phyloP scores from a whole-genome alignment of 257 asterid genomes.

The Solanum sejunctum region DNA sequence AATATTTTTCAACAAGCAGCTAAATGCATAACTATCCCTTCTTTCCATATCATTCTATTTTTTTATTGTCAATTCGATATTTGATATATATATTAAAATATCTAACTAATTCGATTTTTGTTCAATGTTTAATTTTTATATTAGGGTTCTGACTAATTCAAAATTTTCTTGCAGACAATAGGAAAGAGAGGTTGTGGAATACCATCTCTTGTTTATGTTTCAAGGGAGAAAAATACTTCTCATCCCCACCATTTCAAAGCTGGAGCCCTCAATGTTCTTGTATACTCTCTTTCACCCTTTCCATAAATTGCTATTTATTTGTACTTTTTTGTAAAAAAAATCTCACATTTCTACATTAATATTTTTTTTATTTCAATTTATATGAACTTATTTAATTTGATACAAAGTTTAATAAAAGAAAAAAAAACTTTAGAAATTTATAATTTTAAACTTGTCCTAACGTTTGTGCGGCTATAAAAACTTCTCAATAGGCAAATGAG shows the following conservation, averaged over 20 bases:
- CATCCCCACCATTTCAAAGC: conserved; percentile 75
- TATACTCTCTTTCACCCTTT: conserved; percentile 1
- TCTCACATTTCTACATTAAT: background rate
- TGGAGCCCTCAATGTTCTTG: conserved; percentile 62
- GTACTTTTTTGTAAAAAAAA: background rate
- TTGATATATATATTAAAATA: background rate
- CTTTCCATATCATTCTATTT: background rate
- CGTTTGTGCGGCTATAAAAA: background rate
- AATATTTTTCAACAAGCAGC: background rate
- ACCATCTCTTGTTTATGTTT: conserved; percentile 49
- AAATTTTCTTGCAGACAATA: conserved; percentile 27
- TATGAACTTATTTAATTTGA: background rate
- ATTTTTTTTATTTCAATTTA: background rate
- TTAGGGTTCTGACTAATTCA: background rate
- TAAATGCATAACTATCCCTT: background rate
- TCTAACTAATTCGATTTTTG: background rate
- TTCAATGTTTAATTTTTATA: background rate
- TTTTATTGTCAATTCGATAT: background rate
- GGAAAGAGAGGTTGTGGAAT: conserved; percentile 4
- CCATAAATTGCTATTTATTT: background rate
- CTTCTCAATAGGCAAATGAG: background rate
- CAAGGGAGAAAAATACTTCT: conserved; percentile 51
- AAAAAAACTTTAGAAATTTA: background rate
- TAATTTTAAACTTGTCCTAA: background rate
- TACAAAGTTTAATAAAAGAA: background rate